phyloP scores from a whole-genome alignment of 331 rosid genomes.

The Pyracantha coccinea region DNA sequence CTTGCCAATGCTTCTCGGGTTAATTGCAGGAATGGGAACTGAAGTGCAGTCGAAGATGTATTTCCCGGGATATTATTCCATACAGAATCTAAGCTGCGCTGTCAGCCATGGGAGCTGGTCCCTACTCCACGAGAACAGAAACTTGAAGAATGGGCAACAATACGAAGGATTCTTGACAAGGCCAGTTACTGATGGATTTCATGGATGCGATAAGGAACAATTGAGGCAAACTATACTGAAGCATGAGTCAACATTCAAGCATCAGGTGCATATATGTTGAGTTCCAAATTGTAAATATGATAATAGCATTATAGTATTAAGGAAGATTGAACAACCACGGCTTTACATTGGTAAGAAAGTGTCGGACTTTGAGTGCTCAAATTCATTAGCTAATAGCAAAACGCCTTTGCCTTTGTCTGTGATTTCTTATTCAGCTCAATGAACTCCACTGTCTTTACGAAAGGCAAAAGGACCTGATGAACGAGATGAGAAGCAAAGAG shows the following conservation, averaged over 20 bases:
- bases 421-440: constrained; percentile 23
- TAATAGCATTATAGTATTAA: neutral
- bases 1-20: neutral
- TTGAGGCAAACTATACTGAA: constrained; percentile 35
- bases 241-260: constrained; percentile 40
- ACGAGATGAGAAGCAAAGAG: constrained; percentile 18
- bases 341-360: neutral
- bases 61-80: constrained; percentile 33
- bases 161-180: constrained; percentile 12
- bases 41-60: constrained; percentile 36
- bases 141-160: constrained; percentile 23
- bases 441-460: constrained; percentile 44
- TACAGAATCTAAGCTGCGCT: neutral
- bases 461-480: constrained; percentile 40
- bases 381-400: neutral
- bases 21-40: constrained; percentile 46
- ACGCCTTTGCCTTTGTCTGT: neutral
- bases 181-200: constrained; percentile 13
- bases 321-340: neutral
- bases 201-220: constrained; percentile 22
- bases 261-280: constrained; percentile 25
- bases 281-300: neutral
- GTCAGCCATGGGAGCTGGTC: constrained; percentile 26
- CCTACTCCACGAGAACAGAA: constrained; percentile 17
- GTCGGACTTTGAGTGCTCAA: neutral